Base-by-base conservation (phyloP, 768 basidiomycete genomes). In the Amanita rubescens region DNA sequence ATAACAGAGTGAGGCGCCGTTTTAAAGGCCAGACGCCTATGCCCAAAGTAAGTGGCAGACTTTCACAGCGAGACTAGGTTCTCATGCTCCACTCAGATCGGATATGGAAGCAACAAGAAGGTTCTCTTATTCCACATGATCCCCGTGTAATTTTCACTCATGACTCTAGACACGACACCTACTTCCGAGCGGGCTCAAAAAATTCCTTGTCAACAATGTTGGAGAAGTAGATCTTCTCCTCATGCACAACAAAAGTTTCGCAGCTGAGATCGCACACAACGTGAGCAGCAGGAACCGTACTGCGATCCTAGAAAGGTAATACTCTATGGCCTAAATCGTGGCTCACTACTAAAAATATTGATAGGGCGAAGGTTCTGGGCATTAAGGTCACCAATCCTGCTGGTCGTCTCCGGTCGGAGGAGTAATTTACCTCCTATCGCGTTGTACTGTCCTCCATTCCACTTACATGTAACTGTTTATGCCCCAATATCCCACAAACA, bases 171-270 rank as follows among this genome's bases (percentile, higher is more conserved):
- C 95, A 62, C 88, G 92, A 58, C 94, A 97, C 71, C 77, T 96
- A 51, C 88, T 97, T 63, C 96, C 96, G 57, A 94, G 85, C 67
- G 96, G 96, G 58, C 81, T 90, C 69, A 95, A 96, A 78, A 93
- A 94, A 72, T 87, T 97, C 76, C 75, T 95, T 58, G 90, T 99
- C 64, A 87, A 80, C 80, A 98, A 98, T 73, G 80, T 88, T 51
- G 82, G 87, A 69, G 94, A 98, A 69, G 73, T 99, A 57, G 94
- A 98, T 63, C 82, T 98, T 62, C 85, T 97, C 58, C 79, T 97
- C 49, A 94, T 97, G 93, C 94, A 97, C 82, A 94, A 92, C 83
- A 91, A 91, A 78, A 86, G 75, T 64, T 98, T 87, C 68, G 86
- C 94, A 46, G 96, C 94, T 51, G 92, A 95, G 70, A 93, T 99